phyloP scores from a whole-genome alignment of 768 basidiomycete genomes.

The Galerina sulciceps region DNA sequence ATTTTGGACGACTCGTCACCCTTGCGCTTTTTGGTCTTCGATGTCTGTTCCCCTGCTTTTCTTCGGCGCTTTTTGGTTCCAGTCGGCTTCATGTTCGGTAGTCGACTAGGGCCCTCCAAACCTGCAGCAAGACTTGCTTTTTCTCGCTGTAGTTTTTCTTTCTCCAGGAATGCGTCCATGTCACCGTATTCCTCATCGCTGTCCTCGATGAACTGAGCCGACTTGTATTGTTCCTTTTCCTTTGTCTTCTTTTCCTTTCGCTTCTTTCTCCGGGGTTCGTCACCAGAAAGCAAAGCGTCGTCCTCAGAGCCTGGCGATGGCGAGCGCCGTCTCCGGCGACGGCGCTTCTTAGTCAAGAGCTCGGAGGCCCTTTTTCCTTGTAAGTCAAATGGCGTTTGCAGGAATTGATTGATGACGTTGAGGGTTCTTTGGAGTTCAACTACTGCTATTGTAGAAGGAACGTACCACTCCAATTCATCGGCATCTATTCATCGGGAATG shows the following conservation, averaged over 20 bases:
- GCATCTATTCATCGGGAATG: constrained; percentile 46
- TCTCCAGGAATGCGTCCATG: constrained; percentile 81
- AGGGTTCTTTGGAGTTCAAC: constrained; percentile 69
- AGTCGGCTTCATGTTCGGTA: constrained; percentile 56
- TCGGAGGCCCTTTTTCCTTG: constrained; percentile 76
- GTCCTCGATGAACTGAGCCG: constrained; percentile 90
- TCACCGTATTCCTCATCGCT: constrained; percentile 84
- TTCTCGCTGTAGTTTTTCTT: constrained; percentile 67
- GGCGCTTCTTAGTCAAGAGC: constrained; percentile 69
- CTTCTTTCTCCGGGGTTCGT: constrained; percentile 49
- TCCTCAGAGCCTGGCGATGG: constrained; percentile 50
- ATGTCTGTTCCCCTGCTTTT: constrained; percentile 32
- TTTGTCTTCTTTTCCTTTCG: constrained; percentile 71
- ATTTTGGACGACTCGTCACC: constrained; percentile 26
- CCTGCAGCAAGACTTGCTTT: constrained; percentile 52
- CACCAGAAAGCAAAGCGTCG: constrained; percentile 38
- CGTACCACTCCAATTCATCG: constrained; percentile 82
- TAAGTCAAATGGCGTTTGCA: constrained; percentile 80
- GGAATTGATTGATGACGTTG: constrained; percentile 82
- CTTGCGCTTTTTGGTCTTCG: constrained; percentile 37
- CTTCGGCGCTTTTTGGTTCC: constrained; percentile 53
- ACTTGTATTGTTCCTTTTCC: constrained; percentile 69
- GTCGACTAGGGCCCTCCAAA: constrained; percentile 42
- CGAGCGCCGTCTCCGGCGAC: constrained; percentile 55
- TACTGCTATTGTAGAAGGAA: constrained; percentile 74